Evolutionary conservation across 768 basidiomycete species (phyloP), one percentile per base, ranked within the genome.

Genomic region (Tricholomella constricta): DNA sequence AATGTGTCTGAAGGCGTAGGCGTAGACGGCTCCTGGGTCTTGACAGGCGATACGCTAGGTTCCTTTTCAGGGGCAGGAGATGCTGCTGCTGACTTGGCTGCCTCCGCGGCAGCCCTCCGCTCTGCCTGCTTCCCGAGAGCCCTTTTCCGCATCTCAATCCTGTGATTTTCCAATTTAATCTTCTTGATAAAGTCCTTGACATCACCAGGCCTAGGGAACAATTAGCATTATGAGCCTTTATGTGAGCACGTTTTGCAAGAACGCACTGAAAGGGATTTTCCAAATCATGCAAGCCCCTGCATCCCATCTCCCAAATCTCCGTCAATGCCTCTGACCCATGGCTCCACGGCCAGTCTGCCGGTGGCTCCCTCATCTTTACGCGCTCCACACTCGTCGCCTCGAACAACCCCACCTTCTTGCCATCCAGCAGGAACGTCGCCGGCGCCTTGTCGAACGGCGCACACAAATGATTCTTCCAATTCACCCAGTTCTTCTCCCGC

Each of bases 401-500:
- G 59, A 88, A 80, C 32, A 91, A 64, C 12, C 80, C 82, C 20
- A 82, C 74, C 47, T 75, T 78, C 60, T 69, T 67, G 3, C 74
- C 81, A 46, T 78, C 72, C 26, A 83, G 56, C 45, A 80, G 76
- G 37, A 69, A 66, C 10, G 70, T 72, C 80, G 86, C 83, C 5
- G 88, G 77, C 34, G 84, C 84, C 60, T 85, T 85, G 64, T 91
- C 89, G 62, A 94, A 94, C 3, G 87, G 81, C 14, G 82, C 73
- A 64, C 92, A 94, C 2, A 88, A 68, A 36, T 89, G 85, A 57
- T 89, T 89, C 72, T 94, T 94, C 92, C 91, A 94, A 57, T 80
- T 83, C 3, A 91, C 83, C 93, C 93, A 95, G 62, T 92, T 94
- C 66, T 83, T 86, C 70, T 95, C 93, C 45, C 92, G 78, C 58